Conservation (phyloP, 768 basidiomycete genomes). For the Suillus luteus region DNA sequence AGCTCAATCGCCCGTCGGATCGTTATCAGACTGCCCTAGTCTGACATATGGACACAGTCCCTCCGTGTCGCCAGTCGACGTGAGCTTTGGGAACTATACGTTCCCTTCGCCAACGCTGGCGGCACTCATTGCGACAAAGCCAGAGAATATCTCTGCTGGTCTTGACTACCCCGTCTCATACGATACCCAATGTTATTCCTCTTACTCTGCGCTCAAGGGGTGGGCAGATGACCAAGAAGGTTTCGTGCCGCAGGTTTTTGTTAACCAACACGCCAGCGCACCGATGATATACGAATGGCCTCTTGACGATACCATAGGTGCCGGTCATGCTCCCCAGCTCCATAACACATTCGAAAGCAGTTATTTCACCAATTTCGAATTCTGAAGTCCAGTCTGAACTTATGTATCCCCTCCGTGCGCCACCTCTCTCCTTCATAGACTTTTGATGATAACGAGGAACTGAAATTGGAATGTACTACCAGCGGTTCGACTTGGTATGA, state of each 20-base stretch:
- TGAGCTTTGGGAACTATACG: conserved; percentile 24
- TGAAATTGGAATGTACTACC: conserved; percentile 2
- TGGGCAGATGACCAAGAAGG: conserved; percentile 26
- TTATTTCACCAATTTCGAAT: background rate
- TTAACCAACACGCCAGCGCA: conserved; percentile 27
- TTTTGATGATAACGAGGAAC: background rate
- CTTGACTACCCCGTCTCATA: conserved; percentile 11
- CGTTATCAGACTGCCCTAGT: conserved; percentile 21
- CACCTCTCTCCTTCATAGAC: conserved; percentile 4
- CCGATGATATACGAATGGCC: conserved; percentile 27
- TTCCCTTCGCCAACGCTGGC: conserved; percentile 21
- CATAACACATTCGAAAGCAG: conserved; percentile 1
- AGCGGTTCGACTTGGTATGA: background rate
- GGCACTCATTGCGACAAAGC: conserved; percentile 19
- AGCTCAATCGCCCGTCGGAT: conserved; percentile 20
- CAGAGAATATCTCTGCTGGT: conserved; percentile 9
- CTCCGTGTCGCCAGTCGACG: conserved; percentile 28
- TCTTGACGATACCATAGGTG: conserved; percentile 19
- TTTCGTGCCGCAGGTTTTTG: conserved; percentile 29
- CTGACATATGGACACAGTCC: conserved; percentile 30
- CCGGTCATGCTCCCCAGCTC: background rate
- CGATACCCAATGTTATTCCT: conserved; percentile 14
- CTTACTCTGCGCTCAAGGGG: conserved; percentile 29
- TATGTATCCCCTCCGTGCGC: background rate
- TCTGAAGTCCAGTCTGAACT: background rate